Evolutionary conservation across 1,284 basidiomycete genomes (phyloP).

Genomic region (Ganoderma sinense): DNA sequence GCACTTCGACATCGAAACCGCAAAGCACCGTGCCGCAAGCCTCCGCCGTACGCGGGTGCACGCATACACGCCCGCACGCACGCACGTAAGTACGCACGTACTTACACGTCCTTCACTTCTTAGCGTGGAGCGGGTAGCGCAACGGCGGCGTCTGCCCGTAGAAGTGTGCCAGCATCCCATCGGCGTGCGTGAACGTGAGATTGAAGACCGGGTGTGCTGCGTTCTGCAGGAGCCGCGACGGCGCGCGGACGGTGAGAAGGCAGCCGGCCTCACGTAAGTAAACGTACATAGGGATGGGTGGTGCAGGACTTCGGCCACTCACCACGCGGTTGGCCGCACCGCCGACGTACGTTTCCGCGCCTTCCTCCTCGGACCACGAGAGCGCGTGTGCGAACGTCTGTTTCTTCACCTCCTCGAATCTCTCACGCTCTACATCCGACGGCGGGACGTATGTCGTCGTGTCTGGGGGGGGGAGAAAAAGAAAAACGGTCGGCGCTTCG

Average conservation of each 20-base stretch:
- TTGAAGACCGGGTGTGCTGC: constrained; percentile 92
- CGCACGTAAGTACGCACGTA: no score
- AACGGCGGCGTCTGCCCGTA: constrained; percentile 68
- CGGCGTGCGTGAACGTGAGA: constrained; percentile 77
- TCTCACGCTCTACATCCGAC: constrained; percentile 26
- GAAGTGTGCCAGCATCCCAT: constrained; percentile 80
- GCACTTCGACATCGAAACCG: background rate
- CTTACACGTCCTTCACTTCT: background rate
- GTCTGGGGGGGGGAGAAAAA: background rate
- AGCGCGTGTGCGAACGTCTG: constrained; percentile 66
- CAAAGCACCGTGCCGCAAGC: no score
- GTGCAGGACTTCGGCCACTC: constrained; percentile 41
- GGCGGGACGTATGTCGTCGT: constrained; percentile 20
- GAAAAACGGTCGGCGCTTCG: background rate
- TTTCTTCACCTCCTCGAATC: constrained; percentile 49
- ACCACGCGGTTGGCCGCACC: constrained; percentile 76
- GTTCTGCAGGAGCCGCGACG: constrained; percentile 61
- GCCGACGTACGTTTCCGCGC: constrained; percentile 68
- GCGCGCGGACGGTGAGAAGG: constrained; percentile 5
- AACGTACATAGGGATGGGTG: background rate
- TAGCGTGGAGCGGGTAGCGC: constrained; percentile 20
- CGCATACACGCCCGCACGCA: no score
- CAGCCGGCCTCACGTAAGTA: background rate
- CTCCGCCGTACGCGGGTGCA: background rate
- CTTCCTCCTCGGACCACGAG: constrained; percentile 82